Conservation (phyloP, 2,329 filamentous ascomycete genomes). For the Sporothrix sp. region DNA sequence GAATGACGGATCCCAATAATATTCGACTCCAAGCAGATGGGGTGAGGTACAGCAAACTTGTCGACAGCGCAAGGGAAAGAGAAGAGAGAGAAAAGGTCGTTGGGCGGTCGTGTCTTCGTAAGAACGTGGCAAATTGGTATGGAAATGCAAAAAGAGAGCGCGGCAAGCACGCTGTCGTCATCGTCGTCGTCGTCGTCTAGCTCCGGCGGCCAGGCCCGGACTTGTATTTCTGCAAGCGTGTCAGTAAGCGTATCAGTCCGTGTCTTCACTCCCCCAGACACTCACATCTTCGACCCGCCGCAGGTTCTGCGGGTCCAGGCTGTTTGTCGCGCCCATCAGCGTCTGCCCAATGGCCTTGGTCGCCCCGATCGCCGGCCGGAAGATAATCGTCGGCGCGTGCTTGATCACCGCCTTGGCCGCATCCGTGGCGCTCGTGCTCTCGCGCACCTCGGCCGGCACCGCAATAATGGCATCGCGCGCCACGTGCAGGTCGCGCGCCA, state of each 20-base stretch:
- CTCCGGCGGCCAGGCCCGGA: conserved; percentile 17
- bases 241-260: no score
- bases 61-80: neutral
- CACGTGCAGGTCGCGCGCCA: conserved; percentile 78
- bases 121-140: neutral
- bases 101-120: neutral
- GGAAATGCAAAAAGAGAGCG: neutral
- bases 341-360: conserved; percentile 83
- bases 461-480: conserved; percentile 89
- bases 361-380: conserved; percentile 82
- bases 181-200: neutral
- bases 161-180: neutral
- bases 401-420: conserved; percentile 69
- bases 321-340: conserved; percentile 83
- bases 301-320: conserved; percentile 72
- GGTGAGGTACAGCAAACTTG: neutral
- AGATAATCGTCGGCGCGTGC: conserved; percentile 84
- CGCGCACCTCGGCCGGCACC: conserved; percentile 83
- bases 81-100: neutral
- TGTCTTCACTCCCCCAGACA: no score
- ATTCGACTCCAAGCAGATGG: neutral
- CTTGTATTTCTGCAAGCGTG: conserved; percentile 19
- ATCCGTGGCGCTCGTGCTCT: conserved; percentile 70
- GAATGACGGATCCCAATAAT: no score
- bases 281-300: conserved; percentile 83